Percentiles rank a stretch among this genome's conserved stretches.
These are phyloP conservation scores for Cystobasidium pallidum DNA, from an alignment of 1,284 basidiomycete species.

Conservation along the genomic window DNA sequence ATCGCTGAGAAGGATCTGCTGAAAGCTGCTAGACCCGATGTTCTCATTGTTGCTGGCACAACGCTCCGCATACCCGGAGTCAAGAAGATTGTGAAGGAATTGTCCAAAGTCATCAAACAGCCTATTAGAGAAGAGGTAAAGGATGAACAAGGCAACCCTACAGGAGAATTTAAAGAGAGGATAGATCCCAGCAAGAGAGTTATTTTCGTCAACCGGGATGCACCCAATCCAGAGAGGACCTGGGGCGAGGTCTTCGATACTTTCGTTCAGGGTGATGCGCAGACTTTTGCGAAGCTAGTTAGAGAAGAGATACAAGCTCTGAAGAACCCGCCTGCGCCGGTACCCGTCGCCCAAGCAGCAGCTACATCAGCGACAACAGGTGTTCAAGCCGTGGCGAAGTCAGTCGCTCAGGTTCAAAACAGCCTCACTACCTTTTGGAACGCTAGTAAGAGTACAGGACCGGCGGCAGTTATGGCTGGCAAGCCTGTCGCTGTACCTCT, in stretches of 20 bases:
- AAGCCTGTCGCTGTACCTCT: not conserved
- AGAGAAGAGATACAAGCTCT: conserved; percentile 43
- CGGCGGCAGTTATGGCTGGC: not conserved
- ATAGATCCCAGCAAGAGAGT: conserved; percentile 56
- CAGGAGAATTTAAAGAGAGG: conserved; percentile 34
- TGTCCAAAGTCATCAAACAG: conserved; percentile 73
- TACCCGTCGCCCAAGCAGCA: not conserved
- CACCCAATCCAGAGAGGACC: conserved; percentile 78
- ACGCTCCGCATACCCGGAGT: conserved; percentile 88
- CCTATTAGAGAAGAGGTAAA: conserved; percentile 51
- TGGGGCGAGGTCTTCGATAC: conserved; percentile 91
- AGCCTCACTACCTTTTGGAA: not conserved
- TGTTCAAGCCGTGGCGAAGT: not conserved
- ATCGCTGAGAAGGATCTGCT: conserved; percentile 75
- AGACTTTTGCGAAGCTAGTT: conserved; percentile 66
- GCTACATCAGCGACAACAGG: not conserved
- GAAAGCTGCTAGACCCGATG: conserved; percentile 68
- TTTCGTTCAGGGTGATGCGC: conserved; percentile 88
- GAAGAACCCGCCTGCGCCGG: conserved; percentile 10
- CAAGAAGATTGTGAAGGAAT: conserved; percentile 88
- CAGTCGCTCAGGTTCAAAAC: not conserved
- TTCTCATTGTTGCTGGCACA: conserved; percentile 87
- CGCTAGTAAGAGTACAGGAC: not conserved
- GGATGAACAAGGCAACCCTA: conserved; percentile 33
- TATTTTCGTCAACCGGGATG: conserved; percentile 85